Evolutionary conservation across 176 grass and related monocot species (phyloP), one percentile per base, ranked within the genome.

Genomic region (Musa beccarii): DNA sequence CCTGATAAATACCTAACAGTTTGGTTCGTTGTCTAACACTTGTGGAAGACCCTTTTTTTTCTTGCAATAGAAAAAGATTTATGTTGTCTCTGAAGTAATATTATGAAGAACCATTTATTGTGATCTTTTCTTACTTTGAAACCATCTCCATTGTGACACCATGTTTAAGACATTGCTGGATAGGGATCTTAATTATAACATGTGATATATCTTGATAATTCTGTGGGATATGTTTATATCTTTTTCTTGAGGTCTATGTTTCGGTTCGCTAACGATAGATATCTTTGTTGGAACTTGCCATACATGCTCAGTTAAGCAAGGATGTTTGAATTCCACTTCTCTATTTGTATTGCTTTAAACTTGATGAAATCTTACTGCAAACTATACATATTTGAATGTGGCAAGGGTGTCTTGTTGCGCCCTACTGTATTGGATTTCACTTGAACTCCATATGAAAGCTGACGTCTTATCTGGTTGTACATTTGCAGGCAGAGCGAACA

Each of bases 401-500:
- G 16, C 57, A 61, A 61, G 9, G 16, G 57, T 17, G 13, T 61
- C 1, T 61, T 52, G 1, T 51, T 70, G 10, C 9, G 17, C 34
- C 34, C 34, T 43, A 43, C 4, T 43, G 34, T 43, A 6, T 43
- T 6, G 34, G 34, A 43, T 43, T 43, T 43, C 34, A 43, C 4
- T 43, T 2, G 26, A 10, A 49, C 17, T 10, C 67, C 16, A 50
- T 34, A 50, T 17, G 49, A 21, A 50, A 1, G 20, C 68, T 70
- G 26, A 49, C 51, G 29, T 9, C 34, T 9, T 51, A n/a, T 70
- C 20, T 21, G 34, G 34, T 9, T 13, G 9, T 52, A 70, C 21
- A 51, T 21, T 49, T 86, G 82, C 88, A 98, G 94, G 94, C 94
- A 74, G 94, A 93, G 78, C 89, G 94, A 79, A 88, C 90, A 43